Percentiles rank a stretch among this genome's conserved stretches.
These are phyloP conservation scores for Colletotrichum caudatum DNA, from an alignment of 2,329 filamentous ascomycete genomes.

Conservation along the genomic window DNA sequence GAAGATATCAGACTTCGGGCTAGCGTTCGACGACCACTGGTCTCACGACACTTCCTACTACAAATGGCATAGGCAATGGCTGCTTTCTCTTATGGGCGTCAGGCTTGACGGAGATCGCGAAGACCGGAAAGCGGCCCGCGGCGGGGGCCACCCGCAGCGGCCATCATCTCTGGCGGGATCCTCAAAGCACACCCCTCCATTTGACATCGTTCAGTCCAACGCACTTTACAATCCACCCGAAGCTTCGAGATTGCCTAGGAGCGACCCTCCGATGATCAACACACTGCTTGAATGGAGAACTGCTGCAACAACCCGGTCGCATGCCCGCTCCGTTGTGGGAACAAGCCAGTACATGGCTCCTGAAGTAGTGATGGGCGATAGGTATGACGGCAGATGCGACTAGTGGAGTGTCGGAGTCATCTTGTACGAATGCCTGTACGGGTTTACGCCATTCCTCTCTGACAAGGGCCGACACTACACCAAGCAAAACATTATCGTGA, in stretches of 20 bases:
- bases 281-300: constrained; percentile 79
- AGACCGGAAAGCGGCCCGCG: constrained; percentile 59
- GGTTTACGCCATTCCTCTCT: constrained; percentile 88
- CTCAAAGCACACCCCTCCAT: constrained; percentile 40
- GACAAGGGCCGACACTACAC: constrained; percentile 83
- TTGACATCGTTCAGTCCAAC: constrained; percentile 46
- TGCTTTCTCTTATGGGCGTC: constrained; percentile 83
- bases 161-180: constrained; percentile 21
- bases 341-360: constrained; percentile 99
- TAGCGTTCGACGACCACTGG: constrained; percentile 97
- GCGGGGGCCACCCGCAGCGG: constrained; percentile 2
- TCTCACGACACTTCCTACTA: constrained; percentile 90
- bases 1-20: constrained; percentile 95
- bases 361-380: constrained; percentile 84
- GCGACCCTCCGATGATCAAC: constrained; percentile 46
- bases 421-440: constrained; percentile 93
- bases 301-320: constrained; percentile 73
- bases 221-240: constrained; percentile 50
- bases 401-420: constrained; percentile 98
- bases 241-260: neutral
- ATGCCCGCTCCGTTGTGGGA: constrained; percentile 88
- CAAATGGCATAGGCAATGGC: constrained; percentile 81
- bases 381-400: constrained; percentile 93
- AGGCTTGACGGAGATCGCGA: constrained; percentile 78
- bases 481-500: constrained; percentile 84